Conservation (phyloP, 1,284 basidiomycete genomes). For the Singerocomus rubriflavus region DNA sequence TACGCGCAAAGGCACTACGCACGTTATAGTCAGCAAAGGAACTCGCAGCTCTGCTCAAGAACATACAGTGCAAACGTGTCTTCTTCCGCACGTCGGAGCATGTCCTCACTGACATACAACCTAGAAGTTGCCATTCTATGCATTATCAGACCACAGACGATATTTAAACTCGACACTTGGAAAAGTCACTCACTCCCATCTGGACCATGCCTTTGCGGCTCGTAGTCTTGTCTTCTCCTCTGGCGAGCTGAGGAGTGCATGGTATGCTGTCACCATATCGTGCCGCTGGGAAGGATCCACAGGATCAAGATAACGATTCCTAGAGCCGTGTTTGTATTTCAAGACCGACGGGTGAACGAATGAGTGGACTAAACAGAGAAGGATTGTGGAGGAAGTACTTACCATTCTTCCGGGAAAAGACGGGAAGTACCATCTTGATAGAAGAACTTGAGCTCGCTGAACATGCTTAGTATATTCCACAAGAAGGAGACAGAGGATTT, state of each 20-base stretch:
- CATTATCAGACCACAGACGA: constrained; percentile 5
- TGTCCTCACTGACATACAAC: constrained; percentile 65
- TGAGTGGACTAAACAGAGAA: not conserved
- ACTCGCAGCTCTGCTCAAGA: not conserved
- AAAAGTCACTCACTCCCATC: constrained; percentile 72
- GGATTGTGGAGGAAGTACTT: constrained; percentile 13
- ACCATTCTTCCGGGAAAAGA: constrained; percentile 89
- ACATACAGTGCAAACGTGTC: constrained; percentile 75
- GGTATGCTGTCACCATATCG: constrained; percentile 84
- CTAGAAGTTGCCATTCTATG: constrained; percentile 77
- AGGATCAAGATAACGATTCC: constrained; percentile 78
- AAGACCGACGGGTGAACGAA: not conserved
- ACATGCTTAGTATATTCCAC: not conserved
- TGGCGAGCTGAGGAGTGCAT: constrained; percentile 74
- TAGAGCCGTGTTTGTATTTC: constrained; percentile 27
- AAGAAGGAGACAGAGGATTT: not conserved
- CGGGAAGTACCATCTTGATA: constrained; percentile 84
- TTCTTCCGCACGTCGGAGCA: constrained; percentile 69
- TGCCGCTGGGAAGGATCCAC: constrained; percentile 78
- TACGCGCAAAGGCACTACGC: constrained; percentile 78
- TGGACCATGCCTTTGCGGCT: constrained; percentile 86
- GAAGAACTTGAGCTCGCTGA: constrained; percentile 86
- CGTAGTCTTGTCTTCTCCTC: constrained; percentile 65
- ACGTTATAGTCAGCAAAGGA: constrained; percentile 8
- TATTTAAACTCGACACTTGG: not conserved